Evolutionary conservation across 805 yeast species (phyloP), one percentile per base, ranked within the genome.

Genomic region (Metschnikowia aberdeeniae): DNA sequence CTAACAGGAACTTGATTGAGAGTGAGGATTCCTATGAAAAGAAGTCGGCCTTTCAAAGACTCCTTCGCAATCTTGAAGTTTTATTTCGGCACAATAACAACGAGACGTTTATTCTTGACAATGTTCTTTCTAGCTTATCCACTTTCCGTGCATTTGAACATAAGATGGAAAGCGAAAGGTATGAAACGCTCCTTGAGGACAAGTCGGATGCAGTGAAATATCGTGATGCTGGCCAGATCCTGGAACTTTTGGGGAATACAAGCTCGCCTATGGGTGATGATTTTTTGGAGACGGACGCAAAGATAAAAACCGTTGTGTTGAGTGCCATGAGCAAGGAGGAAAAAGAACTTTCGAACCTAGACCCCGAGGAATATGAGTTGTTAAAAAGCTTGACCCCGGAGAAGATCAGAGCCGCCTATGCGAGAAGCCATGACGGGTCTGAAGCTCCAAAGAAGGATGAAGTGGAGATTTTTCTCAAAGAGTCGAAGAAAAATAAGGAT

Each of bases 391-490:
- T 56, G 43, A 55, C 61, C 5, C 42, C 61, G 2, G 56, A 52
- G 10, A 46, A 50, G 10, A 46, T 58, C 29, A 44, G 64, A 28
- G 43, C 47, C 14, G 34, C 42, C 2, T 59, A 55, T 40, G 7
- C 27, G 8, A 8, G 26, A 8, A 14, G 33, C n/a, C 12, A 19
- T n/a, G n/a, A 29, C 28, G 19, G 8, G 6, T n/a, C 40, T n/a
- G 14, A 17, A 20, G 13, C 40, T 12, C 14, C 24, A 22, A 29
- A 32, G 12, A 49, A 53, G 34, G 36, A 50, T n/a, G 47, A 51
- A 6, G 50, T 80, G 19, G 77, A 78, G 52, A 51, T 48, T 0
- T 77, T 72, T 42, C 62, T 81, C 31, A 58, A 65, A 36, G 60
- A 65, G 6, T 75, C 81, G 4, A 76, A 76, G 46, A 57, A 58